phyloP scores from a whole-genome alignment of 1,284 basidiomycete genomes.

The Microbotryum silenes-acaulis region DNA sequence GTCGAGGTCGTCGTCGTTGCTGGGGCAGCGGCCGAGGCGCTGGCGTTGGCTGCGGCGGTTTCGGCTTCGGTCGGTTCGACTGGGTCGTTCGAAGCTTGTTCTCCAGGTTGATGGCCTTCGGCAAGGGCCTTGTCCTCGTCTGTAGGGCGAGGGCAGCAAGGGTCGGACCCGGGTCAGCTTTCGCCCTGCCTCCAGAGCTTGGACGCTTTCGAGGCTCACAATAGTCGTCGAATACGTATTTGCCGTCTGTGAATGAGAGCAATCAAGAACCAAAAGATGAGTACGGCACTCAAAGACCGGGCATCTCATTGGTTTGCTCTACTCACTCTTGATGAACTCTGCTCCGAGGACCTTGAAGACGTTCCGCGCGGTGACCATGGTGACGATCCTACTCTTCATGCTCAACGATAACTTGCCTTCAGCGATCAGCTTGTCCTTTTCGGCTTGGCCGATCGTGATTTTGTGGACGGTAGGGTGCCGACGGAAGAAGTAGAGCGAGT shows the following conservation, averaged over 20 bases:
- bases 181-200: too few relatives aligned
- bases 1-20: conserved; percentile 19
- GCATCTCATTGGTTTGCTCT: not conserved
- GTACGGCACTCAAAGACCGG: not conserved
- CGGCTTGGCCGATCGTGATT: conserved; percentile 70
- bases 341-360: conserved; percentile 92
- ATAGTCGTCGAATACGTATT: conserved; percentile 90
- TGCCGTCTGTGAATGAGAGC: conserved; percentile 55
- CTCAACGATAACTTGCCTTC: conserved; percentile 80
- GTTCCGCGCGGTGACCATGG: conserved; percentile 83
- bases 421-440: conserved; percentile 85
- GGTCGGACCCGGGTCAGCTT: not conserved
- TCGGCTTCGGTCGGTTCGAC: conserved; percentile 34
- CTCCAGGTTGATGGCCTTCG: conserved; percentile 30
- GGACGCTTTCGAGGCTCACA: conserved; percentile 55
- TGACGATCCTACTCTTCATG: conserved; percentile 82
- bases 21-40: conserved; percentile 39
- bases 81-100: conserved; percentile 24
- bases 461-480: conserved; percentile 83
- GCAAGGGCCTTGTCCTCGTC: conserved; percentile 35
- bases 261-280: not conserved
- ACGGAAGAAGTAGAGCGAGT: conserved; percentile 94
- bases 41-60: conserved; percentile 41
- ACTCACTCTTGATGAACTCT: conserved; percentile 71
- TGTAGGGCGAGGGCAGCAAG: conserved; percentile 1